Evolutionary conservation across 345 rosid genomes (phyloP), one percentile per base, ranked within the genome.

Genomic region (thale cress (Arabidopsis thaliana)): DNA sequence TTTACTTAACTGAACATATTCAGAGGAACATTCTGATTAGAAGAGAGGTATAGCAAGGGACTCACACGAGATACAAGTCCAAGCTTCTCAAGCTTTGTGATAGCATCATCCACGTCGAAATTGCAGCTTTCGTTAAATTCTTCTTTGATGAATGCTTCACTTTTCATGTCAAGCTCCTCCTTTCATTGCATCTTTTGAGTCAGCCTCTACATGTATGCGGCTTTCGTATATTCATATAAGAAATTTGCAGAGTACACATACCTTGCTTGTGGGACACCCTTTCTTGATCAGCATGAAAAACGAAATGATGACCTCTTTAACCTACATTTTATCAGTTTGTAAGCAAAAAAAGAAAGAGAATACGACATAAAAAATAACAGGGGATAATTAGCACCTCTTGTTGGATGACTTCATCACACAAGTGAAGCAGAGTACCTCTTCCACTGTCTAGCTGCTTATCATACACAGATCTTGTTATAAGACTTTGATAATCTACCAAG

Each of bases 371-470:
- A 32, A 7, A n/a, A 49, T 48, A 34, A 41, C 23, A 49, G 22
- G 1, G 12, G 59, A 60, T 23, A 61, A 6, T 76, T 5, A 55
- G 75, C 22, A 77, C 89, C 84, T 89, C 88, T 74, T 87, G 89
- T 76, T 85, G 91, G 45, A 87, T 84, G 68, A 86, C 91, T 33
- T 90, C 90, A 23, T 93, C 98, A 51, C 95, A 93, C 62, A 88
- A 73, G 81, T 90, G 96, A 71, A 93, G 93, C 73, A 90, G 90
- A 58, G 95, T 88, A 13, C 96, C 94, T 79, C 79, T 87, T 78
- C 95, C 98, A 73, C 95, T 90, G 64, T 93, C 96, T 32, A 93
- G 76, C 51, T 90, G 98, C 78, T 87, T 93, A 69, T 93, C 91
- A 63, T 86, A 91, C 77, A 88, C 83, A 23, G 87, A 88, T 80